phyloP scores from a whole-genome alignment of 2,329 filamentous ascomycete genomes.

The Beauveria brongniartii region DNA sequence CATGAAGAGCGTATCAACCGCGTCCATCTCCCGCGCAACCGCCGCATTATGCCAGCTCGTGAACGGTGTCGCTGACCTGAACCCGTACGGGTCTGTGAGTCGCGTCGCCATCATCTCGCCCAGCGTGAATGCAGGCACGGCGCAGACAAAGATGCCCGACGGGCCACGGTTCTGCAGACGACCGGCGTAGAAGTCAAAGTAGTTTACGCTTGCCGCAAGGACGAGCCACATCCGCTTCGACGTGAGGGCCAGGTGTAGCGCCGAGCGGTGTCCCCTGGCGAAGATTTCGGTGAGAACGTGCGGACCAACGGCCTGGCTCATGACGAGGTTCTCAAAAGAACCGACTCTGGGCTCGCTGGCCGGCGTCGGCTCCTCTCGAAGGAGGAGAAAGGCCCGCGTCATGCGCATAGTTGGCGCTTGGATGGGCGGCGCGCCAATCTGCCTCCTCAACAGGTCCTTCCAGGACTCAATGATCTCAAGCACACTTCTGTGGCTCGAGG shows the following conservation, averaged over 20 bases:
- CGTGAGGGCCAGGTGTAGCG: slow-evolving; percentile 17
- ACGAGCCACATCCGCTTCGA: slow-evolving; percentile 18
- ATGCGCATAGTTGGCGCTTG: neutral
- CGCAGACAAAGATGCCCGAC: slow-evolving; percentile 19
- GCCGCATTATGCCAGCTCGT: slow-evolving; percentile 14
- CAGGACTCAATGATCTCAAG: neutral
- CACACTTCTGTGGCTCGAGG: neutral
- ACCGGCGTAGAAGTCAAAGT: slow-evolving; percentile 20
- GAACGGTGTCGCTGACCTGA: neutral
- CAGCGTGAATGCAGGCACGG: slow-evolving; percentile 20
- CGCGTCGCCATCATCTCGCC: slow-evolving; percentile 13
- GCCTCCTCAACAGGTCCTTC: neutral
- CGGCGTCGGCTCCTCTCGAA: neutral
- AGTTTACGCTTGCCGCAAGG: slow-evolving; percentile 18
- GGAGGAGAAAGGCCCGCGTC: neutral
- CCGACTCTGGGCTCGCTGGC: neutral
- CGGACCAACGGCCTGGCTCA: slow-evolving; percentile 14
- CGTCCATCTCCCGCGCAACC: slow-evolving; percentile 12
- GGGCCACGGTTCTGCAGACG: slow-evolving; percentile 14
- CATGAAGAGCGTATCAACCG: neutral
- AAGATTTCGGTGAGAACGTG: slow-evolving; percentile 15
- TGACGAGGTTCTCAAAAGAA: neutral
- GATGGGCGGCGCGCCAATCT: neutral
- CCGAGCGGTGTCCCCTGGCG: slow-evolving; percentile 17
- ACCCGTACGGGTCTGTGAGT: slow-evolving; percentile 9